These are phyloP conservation scores for Straminergon stramineum DNA, from an alignment of 225 moss, liverwort and hornwort species.

Conservation along the genomic window DNA sequence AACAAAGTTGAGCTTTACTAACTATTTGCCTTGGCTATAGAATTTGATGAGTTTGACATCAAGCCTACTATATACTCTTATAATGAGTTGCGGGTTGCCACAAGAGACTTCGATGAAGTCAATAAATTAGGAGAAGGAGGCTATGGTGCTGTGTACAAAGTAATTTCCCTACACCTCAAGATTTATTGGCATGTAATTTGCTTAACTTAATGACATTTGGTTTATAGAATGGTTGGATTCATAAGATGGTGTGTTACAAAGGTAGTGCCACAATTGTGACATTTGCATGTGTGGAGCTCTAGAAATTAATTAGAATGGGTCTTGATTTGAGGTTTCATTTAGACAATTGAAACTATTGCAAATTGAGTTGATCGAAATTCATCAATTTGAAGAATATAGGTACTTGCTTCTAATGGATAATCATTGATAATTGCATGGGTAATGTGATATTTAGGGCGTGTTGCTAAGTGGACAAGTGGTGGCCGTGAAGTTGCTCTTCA, in stretches of 20 bases:
- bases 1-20: background rate
- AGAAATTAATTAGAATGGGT: no score
- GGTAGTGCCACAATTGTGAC: background rate
- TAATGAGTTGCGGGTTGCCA: background rate
- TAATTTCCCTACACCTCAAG: background rate
- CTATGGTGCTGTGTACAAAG: background rate
- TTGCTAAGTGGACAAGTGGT: background rate
- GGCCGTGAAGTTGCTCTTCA: background rate
- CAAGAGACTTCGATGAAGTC: background rate
- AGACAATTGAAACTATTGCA: rapidly evolving
- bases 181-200: background rate
- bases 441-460: background rate
- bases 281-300: background rate
- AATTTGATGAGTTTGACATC: background rate
- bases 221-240: rapidly evolving
- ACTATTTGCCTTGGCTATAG: background rate
- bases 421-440: background rate
- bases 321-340: no score
- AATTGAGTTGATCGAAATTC: rapidly evolving
- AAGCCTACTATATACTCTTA: conserved; percentile 5
- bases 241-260: rapidly evolving
- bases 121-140: background rate
- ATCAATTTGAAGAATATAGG: rapidly evolving
- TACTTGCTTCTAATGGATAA: rapidly evolving
- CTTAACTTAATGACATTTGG: background rate